phyloP scores from a whole-genome alignment of 2,329 filamentous ascomycete species.

The Diaporthe sp. region DNA sequence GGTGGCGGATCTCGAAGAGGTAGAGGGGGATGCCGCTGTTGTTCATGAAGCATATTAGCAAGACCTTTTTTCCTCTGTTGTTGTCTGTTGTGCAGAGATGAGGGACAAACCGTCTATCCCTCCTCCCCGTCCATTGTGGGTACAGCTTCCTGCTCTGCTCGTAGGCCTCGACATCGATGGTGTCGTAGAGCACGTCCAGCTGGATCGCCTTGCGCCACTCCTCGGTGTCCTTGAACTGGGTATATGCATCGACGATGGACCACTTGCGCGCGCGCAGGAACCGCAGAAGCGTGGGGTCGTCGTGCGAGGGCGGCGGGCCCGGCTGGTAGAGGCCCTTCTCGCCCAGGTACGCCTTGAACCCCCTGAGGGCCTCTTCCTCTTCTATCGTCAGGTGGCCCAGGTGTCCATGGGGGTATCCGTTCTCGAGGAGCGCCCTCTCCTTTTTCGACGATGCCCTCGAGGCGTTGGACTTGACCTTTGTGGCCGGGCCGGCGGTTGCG shows the following conservation, averaged over 20 bases:
- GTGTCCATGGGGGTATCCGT: conserved; percentile 80
- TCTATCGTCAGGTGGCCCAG: conserved; percentile 78
- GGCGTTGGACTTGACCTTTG: conserved; percentile 28
- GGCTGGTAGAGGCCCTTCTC: conserved; percentile 73
- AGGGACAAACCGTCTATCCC: conserved; percentile 69
- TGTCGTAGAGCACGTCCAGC: conserved; percentile 83
- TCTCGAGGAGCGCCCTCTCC: conserved; percentile 42
- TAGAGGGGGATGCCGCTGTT: conserved; percentile 88
- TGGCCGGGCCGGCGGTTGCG: conserved; percentile 12
- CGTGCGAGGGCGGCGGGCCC: conserved; percentile 70
- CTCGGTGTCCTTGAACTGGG: conserved; percentile 89
- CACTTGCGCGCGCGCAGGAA: conserved; percentile 89
- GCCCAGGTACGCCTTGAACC: conserved; percentile 77
- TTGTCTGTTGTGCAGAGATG: conserved; percentile 8
- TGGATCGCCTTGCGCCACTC: conserved; percentile 86
- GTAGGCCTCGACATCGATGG: conserved; percentile 86
- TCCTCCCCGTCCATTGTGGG: conserved; percentile 92
- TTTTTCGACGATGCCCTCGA: conserved; percentile 27
- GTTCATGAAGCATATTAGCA: not conserved
- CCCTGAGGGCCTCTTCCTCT: conserved; percentile 73
- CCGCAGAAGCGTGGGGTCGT: conserved; percentile 81
- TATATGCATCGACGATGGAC: conserved; percentile 78
- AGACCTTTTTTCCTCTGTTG: not conserved
- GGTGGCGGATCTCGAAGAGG: conserved; percentile 85
- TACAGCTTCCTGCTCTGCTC: conserved; percentile 85